phyloP scores from a whole-genome alignment of 2,329 filamentous ascomycete genomes.

The Chalaropsis ovoidea region DNA sequence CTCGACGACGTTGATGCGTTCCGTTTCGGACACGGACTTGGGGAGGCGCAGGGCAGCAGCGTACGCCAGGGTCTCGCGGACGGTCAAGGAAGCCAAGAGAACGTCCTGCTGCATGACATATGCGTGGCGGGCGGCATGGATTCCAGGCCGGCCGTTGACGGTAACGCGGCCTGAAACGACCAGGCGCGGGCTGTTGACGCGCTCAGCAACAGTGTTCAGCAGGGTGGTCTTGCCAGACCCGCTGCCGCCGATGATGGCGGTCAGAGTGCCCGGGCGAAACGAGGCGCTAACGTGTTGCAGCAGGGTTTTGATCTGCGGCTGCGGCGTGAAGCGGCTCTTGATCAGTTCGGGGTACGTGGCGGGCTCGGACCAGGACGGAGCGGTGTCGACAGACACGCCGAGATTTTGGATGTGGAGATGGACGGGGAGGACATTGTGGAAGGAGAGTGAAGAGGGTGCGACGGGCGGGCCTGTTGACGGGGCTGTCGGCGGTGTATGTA shows the following conservation, averaged over 20 bases:
- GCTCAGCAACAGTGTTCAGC: slow-evolving; percentile 60
- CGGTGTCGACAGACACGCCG: slow-evolving; percentile 48
- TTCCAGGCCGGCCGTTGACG: slow-evolving; percentile 51
- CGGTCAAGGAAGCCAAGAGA: slow-evolving; percentile 60
- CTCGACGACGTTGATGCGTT: slow-evolving; percentile 56
- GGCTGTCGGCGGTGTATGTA: too few relatives aligned
- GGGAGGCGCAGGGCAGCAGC: slow-evolving; percentile 62
- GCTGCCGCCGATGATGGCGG: slow-evolving; percentile 65
- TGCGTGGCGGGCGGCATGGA: slow-evolving; percentile 48
- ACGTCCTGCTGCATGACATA: slow-evolving; percentile 73
- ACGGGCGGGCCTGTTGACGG: slow-evolving; percentile 17
- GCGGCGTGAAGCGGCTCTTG: slow-evolving; percentile 34
- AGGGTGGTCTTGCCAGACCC: slow-evolving; percentile 64
- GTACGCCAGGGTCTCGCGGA: slow-evolving; percentile 64
- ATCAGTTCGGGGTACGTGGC: slow-evolving; percentile 38
- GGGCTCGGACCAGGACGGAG: slow-evolving; percentile 44
- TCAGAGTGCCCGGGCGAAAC: slow-evolving; percentile 56
- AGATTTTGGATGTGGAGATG: slow-evolving; percentile 45
- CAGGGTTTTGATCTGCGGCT: slow-evolving; percentile 41
- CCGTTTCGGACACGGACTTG: slow-evolving; percentile 47
- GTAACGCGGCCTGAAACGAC: slow-evolving; percentile 45
- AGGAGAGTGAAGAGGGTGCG: slow-evolving; percentile 33
- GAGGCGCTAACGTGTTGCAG: slow-evolving; percentile 54
- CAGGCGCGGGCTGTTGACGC: slow-evolving; percentile 48
- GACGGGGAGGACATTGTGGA: slow-evolving; percentile 47